A percentile compares a stretch with the other conserved stretches of the same genome.
Evolutionary conservation across 192 early-diverging fungal species (phyloP).

Genomic region (Lunasporangiospora selenospora): DNA sequence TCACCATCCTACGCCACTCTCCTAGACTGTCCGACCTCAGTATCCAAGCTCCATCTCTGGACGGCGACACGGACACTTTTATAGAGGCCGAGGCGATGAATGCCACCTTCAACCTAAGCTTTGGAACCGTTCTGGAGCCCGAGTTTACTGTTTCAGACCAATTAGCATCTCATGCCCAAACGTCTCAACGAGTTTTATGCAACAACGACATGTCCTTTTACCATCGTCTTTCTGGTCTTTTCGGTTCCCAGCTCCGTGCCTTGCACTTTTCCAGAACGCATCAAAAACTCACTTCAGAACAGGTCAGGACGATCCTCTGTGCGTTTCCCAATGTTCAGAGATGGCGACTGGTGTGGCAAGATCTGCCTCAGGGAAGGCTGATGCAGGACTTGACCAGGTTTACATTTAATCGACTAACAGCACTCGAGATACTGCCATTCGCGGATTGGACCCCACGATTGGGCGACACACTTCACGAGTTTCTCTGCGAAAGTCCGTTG

Average conservation of each 20-base stretch:
- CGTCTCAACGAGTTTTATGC: too few species aligned
- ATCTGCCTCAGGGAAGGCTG: constrained; percentile 6
- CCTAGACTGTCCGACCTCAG: constrained; percentile 16
- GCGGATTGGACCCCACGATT: constrained; percentile 13
- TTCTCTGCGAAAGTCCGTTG: constrained; percentile 1
- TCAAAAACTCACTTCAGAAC: background rate
- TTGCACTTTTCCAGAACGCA: constrained; percentile 8
- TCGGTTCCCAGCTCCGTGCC: constrained; percentile 12
- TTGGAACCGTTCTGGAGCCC: too few species aligned
- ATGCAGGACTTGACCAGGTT: constrained; percentile 14
- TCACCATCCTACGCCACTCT: constrained; percentile 6
- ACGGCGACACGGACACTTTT: too few species aligned
- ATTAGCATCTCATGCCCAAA: too few species aligned
- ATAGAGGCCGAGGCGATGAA: too few species aligned
- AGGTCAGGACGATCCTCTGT: constrained; percentile 1
- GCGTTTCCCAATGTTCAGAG: constrained; percentile 7
- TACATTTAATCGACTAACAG: constrained; percentile 16
- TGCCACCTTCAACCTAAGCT: too few species aligned
- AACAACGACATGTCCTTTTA: too few species aligned
- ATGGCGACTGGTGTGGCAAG: constrained; percentile 11
- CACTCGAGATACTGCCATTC: constrained; percentile 15
- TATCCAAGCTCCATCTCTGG: constrained; percentile 4
- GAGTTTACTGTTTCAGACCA: too few species aligned
- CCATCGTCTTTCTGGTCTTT: too few species aligned
- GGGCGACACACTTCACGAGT: constrained; percentile 16